phyloP scores from a whole-genome alignment of 352 stramenopile genomes.

The Blastocystis sp. region DNA sequence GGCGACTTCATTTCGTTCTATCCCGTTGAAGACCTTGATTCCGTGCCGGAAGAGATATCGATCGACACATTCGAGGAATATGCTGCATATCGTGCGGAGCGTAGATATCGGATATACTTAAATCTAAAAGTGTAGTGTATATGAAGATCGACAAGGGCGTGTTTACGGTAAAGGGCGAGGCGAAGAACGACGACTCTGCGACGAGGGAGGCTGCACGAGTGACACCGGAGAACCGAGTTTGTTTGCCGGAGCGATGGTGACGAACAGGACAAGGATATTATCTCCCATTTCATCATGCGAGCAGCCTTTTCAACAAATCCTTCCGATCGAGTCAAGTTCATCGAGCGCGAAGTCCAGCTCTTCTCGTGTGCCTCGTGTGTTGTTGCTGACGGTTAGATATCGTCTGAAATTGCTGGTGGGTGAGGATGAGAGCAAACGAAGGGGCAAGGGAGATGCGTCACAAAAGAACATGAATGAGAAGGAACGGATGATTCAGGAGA shows the following conservation, averaged over 20 bases:
- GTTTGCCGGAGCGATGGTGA: neutral
- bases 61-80: conserved; percentile 62
- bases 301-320: conserved; percentile 47
- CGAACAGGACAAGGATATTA: conserved; percentile 43
- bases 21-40: conserved; percentile 5
- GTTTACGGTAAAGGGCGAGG: neutral
- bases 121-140: conserved; percentile 45
- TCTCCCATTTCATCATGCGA: conserved; percentile 68
- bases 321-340: conserved; percentile 14
- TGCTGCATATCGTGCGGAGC: conserved; percentile 11
- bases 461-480: too few relatives aligned
- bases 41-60: conserved; percentile 17
- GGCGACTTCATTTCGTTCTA: conserved; percentile 34
- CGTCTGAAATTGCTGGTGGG: neutral
- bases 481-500: neutral
- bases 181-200: neutral
- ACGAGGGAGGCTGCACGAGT: neutral
- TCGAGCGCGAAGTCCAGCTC: conserved; percentile 30
- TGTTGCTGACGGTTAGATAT: conserved; percentile 8
- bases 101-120: neutral
- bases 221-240: neutral
- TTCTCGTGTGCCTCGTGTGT: neutral
- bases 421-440: too few relatives aligned
- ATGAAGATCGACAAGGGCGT: conserved; percentile 8
- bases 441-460: too few relatives aligned